Percentiles rank a stretch among this genome's conserved stretches.
These are phyloP conservation scores for Ploettnerulaceae sp. DNA, from an alignment of 2,329 filamentous ascomycete species.

Conservation along the genomic window DNA sequence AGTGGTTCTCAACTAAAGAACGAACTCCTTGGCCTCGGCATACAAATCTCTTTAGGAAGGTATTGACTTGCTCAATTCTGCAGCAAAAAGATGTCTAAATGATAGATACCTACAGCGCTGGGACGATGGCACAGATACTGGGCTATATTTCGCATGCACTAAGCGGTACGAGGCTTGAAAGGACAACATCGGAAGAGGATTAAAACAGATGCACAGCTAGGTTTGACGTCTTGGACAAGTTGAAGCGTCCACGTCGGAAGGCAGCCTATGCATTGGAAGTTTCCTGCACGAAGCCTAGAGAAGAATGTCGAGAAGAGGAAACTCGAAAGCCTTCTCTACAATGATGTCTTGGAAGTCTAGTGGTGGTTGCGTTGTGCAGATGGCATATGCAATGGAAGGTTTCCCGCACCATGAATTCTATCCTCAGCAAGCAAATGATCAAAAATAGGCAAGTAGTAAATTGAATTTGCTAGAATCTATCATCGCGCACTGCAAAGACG, in stretches of 20 bases:
- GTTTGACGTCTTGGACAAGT: not conserved
- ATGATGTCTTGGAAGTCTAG: not conserved
- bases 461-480: no score
- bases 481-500: no score
- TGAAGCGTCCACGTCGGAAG: not conserved
- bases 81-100: not conserved
- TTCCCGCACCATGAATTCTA: not conserved
- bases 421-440: no score
- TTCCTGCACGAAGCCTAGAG: not conserved
- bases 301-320: not conserved
- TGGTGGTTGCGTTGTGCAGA: no score
- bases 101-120: not conserved
- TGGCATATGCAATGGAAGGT: no score
- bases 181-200: not conserved
- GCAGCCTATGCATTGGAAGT: not conserved
- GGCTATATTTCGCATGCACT: no score
- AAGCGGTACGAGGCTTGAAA: no score
- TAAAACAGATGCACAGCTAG: not conserved
- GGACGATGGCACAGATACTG: not conserved
- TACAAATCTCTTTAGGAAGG: slow-evolving; percentile 6
- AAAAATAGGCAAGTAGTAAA: no score
- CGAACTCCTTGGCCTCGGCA: slow-evolving; percentile 9
- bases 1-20: slow-evolving; percentile 18
- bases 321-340: not conserved
- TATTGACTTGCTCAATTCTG: not conserved